Base-by-base conservation (phyloP, 2,329 filamentous ascomycete species). In the Aschersonia sp. region DNA sequence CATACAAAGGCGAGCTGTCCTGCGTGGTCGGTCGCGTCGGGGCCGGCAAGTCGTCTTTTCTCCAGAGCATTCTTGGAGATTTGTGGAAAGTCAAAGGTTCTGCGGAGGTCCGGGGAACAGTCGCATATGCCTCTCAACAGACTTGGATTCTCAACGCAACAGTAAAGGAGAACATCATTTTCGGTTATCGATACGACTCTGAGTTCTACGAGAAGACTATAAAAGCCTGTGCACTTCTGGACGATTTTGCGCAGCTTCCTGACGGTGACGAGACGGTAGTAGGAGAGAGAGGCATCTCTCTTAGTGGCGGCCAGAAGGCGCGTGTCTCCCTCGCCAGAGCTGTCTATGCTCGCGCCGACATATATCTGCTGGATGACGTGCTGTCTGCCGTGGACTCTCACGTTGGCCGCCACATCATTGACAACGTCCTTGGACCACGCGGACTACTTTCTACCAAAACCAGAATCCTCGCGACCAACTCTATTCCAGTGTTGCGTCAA, bases 111-210 rank as follows among this genome's bases (percentile, higher is more conserved):
- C 81, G 85, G 55, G 94, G 92, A 44, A 79, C 75, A 31, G 78
- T 87, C 41, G 92, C 92, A 1, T 98, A 97, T 62, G 92, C 94
- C 50, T 86, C 88, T 12, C 94, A 98, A 63, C 81, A 86, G 58
- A 73, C 88, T 22, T 98, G 94, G 92, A 85, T 98, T 46, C 90
- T 97, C 81, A 98, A 98, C 60, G 92, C 92, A 7, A 94, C 86
- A 32, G 89, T 98, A 49, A 87, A 88, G 57, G 92, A 98, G 60
- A 98, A 98, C 60, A 95, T 98, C 56, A 74, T 96, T 5, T 98
- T 98, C 59, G 92, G 92, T 2, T 88, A 98, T 66, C 82, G 87
- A 44, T 96, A 85, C 72, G 90, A 98, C 64, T 82, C 89, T 5
- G 76, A 83, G 32, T 98, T 98, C 65, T 98, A 98, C 66, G 87